Conservation (phyloP, 345 rosid species). For the Trapa bicornis region DNA sequence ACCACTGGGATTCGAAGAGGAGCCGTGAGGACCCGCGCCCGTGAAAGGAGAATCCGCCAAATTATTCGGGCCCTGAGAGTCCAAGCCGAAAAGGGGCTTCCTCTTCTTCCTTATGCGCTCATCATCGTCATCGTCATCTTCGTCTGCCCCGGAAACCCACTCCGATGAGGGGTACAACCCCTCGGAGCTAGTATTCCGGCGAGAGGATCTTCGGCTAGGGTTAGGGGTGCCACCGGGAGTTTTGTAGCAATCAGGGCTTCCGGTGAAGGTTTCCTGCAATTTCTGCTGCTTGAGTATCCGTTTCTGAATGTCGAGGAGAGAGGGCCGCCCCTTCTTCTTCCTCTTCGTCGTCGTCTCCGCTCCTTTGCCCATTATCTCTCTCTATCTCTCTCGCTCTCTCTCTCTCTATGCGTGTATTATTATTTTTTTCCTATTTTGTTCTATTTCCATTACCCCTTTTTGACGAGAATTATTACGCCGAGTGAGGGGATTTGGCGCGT, state of each 20-base stretch:
- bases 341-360: slow-evolving; percentile 54
- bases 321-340: slow-evolving; percentile 98
- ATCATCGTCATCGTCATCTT: slow-evolving; percentile 28
- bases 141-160: slow-evolving; percentile 9
- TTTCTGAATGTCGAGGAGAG: slow-evolving; percentile 82
- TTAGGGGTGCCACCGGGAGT: slow-evolving; percentile 18
- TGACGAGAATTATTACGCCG: not conserved
- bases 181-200: slow-evolving; percentile 35
- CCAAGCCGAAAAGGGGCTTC: no score
- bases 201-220: slow-evolving; percentile 39
- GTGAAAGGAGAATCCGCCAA: not conserved
- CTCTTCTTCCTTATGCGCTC: no score
- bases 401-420: slow-evolving; percentile 13
- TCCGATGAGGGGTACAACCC: slow-evolving; percentile 18
- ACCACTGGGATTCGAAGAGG: slow-evolving; percentile 29
- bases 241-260: not conserved
- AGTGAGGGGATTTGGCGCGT: slow-evolving; percentile 11
- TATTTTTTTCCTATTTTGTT: slow-evolving; percentile 17
- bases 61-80: not conserved
- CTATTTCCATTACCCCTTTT: not conserved
- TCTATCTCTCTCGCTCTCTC: slow-evolving; percentile 20
- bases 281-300: slow-evolving; percentile 70
- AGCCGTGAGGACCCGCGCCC: slow-evolving; percentile 18
- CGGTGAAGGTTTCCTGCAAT: slow-evolving; percentile 13
- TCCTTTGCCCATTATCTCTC: slow-evolving; percentile 27